Evolutionary conservation across 495 filamentous ascomycete species (phyloP).

Genomic region (Xeromyces bisporus): DNA sequence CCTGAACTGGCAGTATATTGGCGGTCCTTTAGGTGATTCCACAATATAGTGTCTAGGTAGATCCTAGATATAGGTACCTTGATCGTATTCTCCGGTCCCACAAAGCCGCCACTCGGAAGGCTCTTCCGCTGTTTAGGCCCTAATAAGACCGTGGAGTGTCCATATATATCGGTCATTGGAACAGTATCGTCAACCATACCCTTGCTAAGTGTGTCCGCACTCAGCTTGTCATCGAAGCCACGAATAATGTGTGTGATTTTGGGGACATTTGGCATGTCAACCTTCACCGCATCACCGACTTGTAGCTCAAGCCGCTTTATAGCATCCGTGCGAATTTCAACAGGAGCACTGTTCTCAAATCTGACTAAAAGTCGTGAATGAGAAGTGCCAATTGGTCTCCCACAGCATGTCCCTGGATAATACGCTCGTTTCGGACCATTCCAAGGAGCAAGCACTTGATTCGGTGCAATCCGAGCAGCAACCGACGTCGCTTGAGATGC

Average conservation of each 20-base stretch:
- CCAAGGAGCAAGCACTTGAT: conserved; percentile 35
- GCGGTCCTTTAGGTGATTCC: conserved; percentile 33
- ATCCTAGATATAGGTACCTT: conserved; percentile 29
- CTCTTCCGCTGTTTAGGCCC: conserved; percentile 31
- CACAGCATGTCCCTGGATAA: conserved; percentile 34
- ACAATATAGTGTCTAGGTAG: conserved; percentile 33
- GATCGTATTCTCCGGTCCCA: conserved; percentile 16
- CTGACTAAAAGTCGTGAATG: conserved; percentile 26
- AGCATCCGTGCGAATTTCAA: conserved; percentile 24
- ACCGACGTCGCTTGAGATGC: conserved; percentile 1
- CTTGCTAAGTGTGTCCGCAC: conserved; percentile 15
- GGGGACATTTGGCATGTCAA: conserved; percentile 29
- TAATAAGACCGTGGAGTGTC: conserved; percentile 25
- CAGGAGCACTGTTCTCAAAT: conserved; percentile 28
- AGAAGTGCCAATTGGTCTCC: conserved; percentile 20
- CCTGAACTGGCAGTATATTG: conserved; percentile 16
- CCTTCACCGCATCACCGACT: conserved; percentile 33
- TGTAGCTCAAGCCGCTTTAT: conserved; percentile 33
- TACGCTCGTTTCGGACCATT: conserved; percentile 31
- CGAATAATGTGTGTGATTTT: conserved; percentile 30
- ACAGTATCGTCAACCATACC: conserved; percentile 11
- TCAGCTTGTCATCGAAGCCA: conserved; percentile 25
- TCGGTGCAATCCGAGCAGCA: conserved; percentile 17
- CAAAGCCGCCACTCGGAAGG: conserved; percentile 17
- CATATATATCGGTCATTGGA: conserved; percentile 31